Base-by-base conservation (phyloP, 768 basidiomycete genomes). In the Floccularia luteovirens region DNA sequence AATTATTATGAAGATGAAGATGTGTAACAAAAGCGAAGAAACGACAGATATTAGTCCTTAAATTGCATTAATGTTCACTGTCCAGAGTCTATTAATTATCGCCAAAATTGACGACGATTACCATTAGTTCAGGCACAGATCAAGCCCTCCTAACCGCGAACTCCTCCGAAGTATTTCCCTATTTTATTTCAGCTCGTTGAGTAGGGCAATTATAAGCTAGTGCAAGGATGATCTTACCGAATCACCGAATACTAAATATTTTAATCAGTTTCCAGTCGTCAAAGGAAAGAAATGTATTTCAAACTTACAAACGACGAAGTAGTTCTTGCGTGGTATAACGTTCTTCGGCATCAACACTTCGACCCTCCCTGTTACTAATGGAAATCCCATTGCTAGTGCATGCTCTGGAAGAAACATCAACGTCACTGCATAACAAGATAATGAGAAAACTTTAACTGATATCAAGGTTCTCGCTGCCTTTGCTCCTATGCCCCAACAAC, bases 391-490 rank as follows among this genome's bases (percentile, higher is more conserved):
- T 17, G 58, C 59, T n/a, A 61, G 49, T 12, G 59, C 58, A 31
- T 52, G 46, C 19, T 17, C 59, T 61, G 34, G 23, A 34, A 38
- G 17, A 12, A 23, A 6, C 16, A 5, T 20, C 8, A 31, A 46
- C 24, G 33, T 17, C 19, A 2, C 13, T 13, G 12, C 8, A n/a
- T n/a, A 20, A 24, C 8, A 14, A 16, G 3, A 10, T 25, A 22
- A 19, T 20, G 21, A 11, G n/a, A 7, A 20, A 23, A 16, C 24
- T 57, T 72, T 40, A 41, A 74, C 75, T 4, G 20, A 58, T 54
- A 39, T 76, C 62, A 48, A 77, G 51, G 47, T 77, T 64, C 46
- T 77, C 75, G 39, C 65, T 72, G 24, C 52, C 36, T 34, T 49
- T 47, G 8, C 44, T 38, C 5, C 43, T 14, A 44, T 53, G 55